Conservation (phyloP, 2,329 filamentous ascomycete species). For the Aureobasidium sp. region DNA sequence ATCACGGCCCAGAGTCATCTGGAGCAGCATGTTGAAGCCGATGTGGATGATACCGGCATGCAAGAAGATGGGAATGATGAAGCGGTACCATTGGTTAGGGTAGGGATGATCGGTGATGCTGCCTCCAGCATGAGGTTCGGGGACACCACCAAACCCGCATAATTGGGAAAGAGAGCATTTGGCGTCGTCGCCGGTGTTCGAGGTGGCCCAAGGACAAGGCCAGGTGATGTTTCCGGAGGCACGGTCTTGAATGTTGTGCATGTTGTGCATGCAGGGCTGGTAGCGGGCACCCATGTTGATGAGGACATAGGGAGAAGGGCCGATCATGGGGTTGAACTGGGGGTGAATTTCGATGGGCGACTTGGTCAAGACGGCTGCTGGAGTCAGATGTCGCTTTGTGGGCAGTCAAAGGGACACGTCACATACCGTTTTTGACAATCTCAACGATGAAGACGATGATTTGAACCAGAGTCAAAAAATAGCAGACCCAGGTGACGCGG, state of each 20-base stretch:
- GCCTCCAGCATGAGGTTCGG: conserved; percentile 51
- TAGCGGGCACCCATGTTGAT: conserved; percentile 97
- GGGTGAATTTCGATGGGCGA: conserved; percentile 74
- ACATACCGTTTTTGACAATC: conserved; percentile 72
- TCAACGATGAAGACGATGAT: conserved; percentile 83
- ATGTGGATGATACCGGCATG: conserved; percentile 94
- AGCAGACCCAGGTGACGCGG: conserved; percentile 71
- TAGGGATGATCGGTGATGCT: conserved; percentile 51
- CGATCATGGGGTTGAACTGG: conserved; percentile 93
- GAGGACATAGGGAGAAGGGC: conserved; percentile 78
- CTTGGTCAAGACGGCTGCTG: conserved; percentile 64
- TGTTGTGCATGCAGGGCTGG: conserved; percentile 88
- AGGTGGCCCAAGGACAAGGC: conserved; percentile 68
- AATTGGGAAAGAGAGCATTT: conserved; percentile 70
- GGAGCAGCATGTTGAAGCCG: conserved; percentile 86
- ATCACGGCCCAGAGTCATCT: conserved; percentile 81
- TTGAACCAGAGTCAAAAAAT: conserved; percentile 69
- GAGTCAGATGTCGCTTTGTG: conserved; percentile 8
- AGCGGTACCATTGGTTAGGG: conserved; percentile 94
- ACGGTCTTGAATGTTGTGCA: conserved; percentile 48
- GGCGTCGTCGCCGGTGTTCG: conserved; percentile 52
- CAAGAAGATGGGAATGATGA: conserved; percentile 92
- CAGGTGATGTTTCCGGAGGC: conserved; percentile 52
- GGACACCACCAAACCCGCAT: conserved; percentile 75
- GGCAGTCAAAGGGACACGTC: not conserved